Evolutionary conservation across 1,284 basidiomycete genomes (phyloP), one percentile per base, ranked within the genome.

Genomic region (Bondarzewia mesenterica): DNA sequence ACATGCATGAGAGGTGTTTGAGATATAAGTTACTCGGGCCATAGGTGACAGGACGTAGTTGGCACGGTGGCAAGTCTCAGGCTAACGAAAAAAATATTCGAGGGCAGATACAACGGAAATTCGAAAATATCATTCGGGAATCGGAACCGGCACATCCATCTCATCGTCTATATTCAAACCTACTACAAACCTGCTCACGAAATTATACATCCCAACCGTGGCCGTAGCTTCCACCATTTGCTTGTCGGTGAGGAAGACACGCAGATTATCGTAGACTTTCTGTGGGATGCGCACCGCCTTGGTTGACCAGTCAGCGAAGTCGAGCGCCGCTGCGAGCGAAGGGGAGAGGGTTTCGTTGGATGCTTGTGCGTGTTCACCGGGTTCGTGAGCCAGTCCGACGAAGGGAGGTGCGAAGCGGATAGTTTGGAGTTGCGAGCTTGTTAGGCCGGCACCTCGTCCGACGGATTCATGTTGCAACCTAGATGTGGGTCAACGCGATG

Each of bases 391-490:
- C 36, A 22, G 54, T 14, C 54, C 49, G n/a, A 53, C 45, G 51
- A 68, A 62, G 1, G 62, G 46, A 4, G 63, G 63, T 12, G 62
- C 57, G 43, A 66, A 56, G 5, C 69, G 64, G 46, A 72, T 63
- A 23, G 61, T 61, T 26, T 51, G 61, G 39, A 72, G 63, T 49
- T 72, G 66, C 5, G 57, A 54, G 4, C 65, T 65, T 2, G 67
- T 71, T 20, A 71, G 58, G 42, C 70, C 70, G 29, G 57, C 69
- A 6, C 62, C 50, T 29, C 68, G 65, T 20, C 64, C 70, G 5
- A 67, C 64, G n/a, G 67, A 49, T 54, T 71, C 70, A 48, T 72
- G 70, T 46, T 71, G 67, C 15, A 67, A 48, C 70, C 70, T 72
- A 18, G 16, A 25, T 39, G 14, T 8, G 6, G 15, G 18, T 3